These are phyloP conservation scores for Argentina anserina DNA, from an alignment of 306 rosid genomes.

Conservation along the genomic window DNA sequence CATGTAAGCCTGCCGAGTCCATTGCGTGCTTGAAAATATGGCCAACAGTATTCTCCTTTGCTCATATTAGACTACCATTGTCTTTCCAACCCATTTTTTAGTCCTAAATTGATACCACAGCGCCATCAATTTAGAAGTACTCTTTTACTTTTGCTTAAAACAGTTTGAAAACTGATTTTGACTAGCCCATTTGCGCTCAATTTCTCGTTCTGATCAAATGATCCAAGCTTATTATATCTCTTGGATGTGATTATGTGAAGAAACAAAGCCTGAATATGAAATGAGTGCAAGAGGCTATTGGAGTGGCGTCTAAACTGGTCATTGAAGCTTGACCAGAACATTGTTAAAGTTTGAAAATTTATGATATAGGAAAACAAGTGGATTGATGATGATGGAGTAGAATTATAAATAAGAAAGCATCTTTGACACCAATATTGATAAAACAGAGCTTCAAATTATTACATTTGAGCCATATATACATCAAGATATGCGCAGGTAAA, in stretches of 20 bases:
- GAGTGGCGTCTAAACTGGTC: neutral
- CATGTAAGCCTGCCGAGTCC: neutral
- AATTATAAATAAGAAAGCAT: neutral
- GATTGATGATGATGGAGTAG: neutral
- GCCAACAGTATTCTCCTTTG: neutral
- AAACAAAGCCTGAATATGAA: neutral
- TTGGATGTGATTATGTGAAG: neutral
- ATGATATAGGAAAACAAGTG: neutral
- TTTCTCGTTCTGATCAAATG: neutral
- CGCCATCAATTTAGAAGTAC: neutral
- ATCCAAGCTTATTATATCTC: neutral
- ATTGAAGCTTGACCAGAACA: neutral
- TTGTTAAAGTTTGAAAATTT: neutral
- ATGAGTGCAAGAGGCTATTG: neutral
- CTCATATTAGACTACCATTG: neutral
- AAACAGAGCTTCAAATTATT: neutral
- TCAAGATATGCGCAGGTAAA: too few relatives aligned
- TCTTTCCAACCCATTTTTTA: neutral
- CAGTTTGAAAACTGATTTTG: neutral
- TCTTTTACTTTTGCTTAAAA: neutral
- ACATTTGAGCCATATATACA: neutral
- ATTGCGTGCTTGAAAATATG: neutral
- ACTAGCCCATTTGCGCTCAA: neutral
- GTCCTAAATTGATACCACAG: neutral
- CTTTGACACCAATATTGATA: constrained; percentile 9